Evolutionary conservation across 1,284 basidiomycete genomes (phyloP).

Genomic region (Ceratobasidium sp.): DNA sequence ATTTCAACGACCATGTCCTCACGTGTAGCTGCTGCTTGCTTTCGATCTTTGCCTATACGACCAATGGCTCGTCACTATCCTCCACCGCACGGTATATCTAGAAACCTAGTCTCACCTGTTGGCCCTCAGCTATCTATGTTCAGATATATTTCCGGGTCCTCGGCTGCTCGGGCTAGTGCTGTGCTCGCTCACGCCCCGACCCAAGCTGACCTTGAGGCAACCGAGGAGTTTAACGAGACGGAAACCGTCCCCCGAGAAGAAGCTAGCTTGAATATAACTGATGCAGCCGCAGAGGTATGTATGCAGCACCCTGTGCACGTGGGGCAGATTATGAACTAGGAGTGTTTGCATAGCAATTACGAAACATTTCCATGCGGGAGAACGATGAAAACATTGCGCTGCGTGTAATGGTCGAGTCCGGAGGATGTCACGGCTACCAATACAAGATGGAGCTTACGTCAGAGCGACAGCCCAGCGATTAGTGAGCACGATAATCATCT

Average conservation of each 20-base stretch:
- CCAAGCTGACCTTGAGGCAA: constrained; percentile 46
- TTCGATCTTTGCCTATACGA: neutral
- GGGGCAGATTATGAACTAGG: neutral
- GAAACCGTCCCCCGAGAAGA: constrained; percentile 44
- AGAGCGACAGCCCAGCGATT: constrained; percentile 76
- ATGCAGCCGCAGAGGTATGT: constrained; percentile 50
- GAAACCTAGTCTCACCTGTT: neutral
- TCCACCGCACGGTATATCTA: neutral
- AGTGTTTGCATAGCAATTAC: constrained; percentile 71
- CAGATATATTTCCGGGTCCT: neutral
- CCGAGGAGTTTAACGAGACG: constrained; percentile 46
- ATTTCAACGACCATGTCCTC: constrained; percentile 31
- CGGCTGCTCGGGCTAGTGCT: neutral
- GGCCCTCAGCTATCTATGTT: neutral
- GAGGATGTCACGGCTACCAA: constrained; percentile 94
- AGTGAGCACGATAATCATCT: constrained; percentile 66
- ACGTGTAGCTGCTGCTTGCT: constrained; percentile 23
- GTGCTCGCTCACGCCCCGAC: constrained; percentile 47
- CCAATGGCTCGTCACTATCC: neutral
- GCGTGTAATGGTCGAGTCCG: constrained; percentile 86
- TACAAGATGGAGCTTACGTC: constrained; percentile 87
- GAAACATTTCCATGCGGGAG: constrained; percentile 70
- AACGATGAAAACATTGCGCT: constrained; percentile 74
- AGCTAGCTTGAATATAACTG: constrained; percentile 47
- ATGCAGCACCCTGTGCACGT: neutral